These are phyloP conservation scores for Acacia concinna DNA, from an alignment of 331 rosid genomes.

Conservation along the genomic window DNA sequence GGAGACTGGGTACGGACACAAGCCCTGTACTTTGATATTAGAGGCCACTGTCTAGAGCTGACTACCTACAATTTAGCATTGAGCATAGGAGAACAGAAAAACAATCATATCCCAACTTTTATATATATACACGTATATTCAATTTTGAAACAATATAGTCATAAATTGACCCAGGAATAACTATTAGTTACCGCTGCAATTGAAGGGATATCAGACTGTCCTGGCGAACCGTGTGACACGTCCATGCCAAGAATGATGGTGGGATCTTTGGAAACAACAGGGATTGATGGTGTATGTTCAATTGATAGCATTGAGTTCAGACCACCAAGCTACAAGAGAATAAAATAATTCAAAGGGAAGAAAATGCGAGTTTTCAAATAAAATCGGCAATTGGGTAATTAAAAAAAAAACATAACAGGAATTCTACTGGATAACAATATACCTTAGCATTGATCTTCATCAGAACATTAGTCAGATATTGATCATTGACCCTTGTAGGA, in stretches of 20 bases:
- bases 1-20: constrained; percentile 87
- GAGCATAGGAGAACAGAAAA: background rate
- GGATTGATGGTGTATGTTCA: constrained; percentile 70
- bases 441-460: constrained; percentile 95
- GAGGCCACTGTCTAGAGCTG: constrained; percentile 91
- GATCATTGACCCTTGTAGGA: constrained; percentile 77
- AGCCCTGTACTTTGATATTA: constrained; percentile 85
- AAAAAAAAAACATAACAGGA: background rate
- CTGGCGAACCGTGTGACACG: constrained; percentile 95
- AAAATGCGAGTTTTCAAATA: background rate
- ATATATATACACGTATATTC: too few species aligned
- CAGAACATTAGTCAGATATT: constrained; percentile 80
- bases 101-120: background rate
- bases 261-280: constrained; percentile 73
- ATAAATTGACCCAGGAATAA: background rate
- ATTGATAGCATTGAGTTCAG: constrained; percentile 70
- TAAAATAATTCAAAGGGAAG: background rate
- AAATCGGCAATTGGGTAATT: background rate
- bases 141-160: background rate
- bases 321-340: constrained; percentile 81
- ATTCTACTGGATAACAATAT: background rate
- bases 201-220: constrained; percentile 86
- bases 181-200: constrained; percentile 79
- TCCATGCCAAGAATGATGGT: constrained; percentile 95
- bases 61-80: constrained; percentile 59